phyloP scores from a whole-genome alignment of 345 rosid genomes.

The Reutealis trisperma region DNA sequence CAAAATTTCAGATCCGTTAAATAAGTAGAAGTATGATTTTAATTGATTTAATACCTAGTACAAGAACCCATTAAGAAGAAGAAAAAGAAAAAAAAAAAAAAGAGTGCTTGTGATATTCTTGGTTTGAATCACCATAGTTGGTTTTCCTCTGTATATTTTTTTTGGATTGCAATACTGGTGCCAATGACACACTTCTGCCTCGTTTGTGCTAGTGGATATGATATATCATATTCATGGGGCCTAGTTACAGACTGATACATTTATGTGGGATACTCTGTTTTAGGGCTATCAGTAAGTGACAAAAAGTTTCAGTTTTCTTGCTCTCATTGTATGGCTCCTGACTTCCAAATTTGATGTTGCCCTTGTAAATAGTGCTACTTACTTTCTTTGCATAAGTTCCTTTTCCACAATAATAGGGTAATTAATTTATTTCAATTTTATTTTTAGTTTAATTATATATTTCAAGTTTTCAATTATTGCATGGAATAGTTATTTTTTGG shows the following conservation, averaged over 20 bases:
- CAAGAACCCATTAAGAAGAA: no score
- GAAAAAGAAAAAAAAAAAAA: no score
- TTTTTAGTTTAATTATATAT: neutral
- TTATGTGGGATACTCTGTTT: conserved; percentile 23
- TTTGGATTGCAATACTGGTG: neutral
- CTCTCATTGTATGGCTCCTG: conserved; percentile 8
- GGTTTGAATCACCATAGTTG: neutral
- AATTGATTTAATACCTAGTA: neutral
- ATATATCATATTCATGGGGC: conserved; percentile 33
- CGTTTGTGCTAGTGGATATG: conserved; percentile 25
- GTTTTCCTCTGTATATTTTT: neutral
- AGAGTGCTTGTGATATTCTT: neutral
- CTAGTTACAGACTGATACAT: conserved; percentile 17
- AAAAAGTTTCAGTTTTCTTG: conserved; percentile 18
- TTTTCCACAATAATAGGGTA: neutral
- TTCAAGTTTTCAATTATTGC: neutral
- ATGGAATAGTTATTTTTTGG: neutral
- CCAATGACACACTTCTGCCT: conserved; percentile 20
- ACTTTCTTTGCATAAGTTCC: conserved; percentile 8
- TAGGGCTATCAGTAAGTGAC: conserved; percentile 20
- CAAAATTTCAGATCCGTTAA: neutral
- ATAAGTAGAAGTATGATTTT: neutral
- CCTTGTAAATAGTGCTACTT: conserved; percentile 5
- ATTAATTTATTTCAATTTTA: no score
- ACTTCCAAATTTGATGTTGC: conserved; percentile 15